These are phyloP conservation scores for Solanum piurae DNA, from an alignment of 257 asterid species.

Conservation along the genomic window DNA sequence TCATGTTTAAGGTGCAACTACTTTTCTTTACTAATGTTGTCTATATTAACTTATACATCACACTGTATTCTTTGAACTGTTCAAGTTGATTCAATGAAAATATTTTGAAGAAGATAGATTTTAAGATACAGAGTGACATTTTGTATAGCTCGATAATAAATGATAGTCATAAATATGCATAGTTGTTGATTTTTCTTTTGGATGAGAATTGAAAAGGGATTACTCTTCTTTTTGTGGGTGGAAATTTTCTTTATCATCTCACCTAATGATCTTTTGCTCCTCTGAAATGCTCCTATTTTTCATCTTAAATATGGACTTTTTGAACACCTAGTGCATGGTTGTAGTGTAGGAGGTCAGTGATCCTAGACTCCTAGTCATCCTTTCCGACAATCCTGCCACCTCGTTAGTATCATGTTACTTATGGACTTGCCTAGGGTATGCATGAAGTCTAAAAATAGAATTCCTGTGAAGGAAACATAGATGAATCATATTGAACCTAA, in stretches of 20 bases:
- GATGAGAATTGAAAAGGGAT: background rate
- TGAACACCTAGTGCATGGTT: background rate
- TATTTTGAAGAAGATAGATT: background rate
- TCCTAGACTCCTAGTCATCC: background rate
- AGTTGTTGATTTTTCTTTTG: background rate
- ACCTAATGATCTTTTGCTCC: background rate
- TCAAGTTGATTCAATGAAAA: background rate
- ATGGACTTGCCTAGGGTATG: background rate
- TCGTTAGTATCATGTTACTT: background rate
- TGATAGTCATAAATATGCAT: background rate
- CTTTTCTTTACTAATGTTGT: background rate
- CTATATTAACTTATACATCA: background rate
- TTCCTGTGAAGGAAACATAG: background rate
- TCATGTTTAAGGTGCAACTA: slow-evolving; percentile 27
- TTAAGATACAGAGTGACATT: background rate
- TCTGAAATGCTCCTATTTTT: background rate
- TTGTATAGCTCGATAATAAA: background rate
- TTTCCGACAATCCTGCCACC: background rate
- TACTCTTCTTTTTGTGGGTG: background rate
- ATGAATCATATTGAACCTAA: background rate
- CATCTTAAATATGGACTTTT: background rate
- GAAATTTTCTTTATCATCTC: background rate
- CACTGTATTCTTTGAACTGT: background rate
- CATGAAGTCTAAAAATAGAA: background rate
- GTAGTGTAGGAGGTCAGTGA: background rate